Percentiles rank a stretch among this genome's conserved stretches.
phyloP scores from a whole-genome alignment of 257 asterid species.

The Primulina eburnea region DNA sequence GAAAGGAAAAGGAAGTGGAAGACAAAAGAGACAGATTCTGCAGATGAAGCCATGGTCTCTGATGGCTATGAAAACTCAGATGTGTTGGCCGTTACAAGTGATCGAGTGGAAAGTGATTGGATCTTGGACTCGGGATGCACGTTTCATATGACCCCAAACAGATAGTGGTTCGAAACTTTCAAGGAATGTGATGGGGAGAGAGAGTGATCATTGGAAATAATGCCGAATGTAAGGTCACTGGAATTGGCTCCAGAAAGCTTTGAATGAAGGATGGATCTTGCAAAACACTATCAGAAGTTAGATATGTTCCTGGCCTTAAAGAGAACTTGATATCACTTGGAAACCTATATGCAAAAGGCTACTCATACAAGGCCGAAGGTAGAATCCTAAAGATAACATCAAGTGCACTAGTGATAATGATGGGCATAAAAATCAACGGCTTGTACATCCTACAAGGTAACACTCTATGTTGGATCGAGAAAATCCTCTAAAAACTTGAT shows the following conservation, averaged over 20 bases:
- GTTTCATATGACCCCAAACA: background rate
- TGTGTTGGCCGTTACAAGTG: background rate
- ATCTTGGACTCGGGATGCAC: background rate
- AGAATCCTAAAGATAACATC: background rate
- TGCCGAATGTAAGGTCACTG: background rate
- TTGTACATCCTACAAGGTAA: background rate
- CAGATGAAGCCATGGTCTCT: background rate
- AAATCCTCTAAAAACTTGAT: too few relatives aligned
- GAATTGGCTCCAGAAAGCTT: background rate
- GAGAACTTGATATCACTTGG: background rate
- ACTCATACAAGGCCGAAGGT: background rate
- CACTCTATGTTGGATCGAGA: too few relatives aligned
- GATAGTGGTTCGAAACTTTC: background rate
- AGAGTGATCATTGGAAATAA: background rate
- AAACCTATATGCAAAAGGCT: background rate
- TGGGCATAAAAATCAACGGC: background rate
- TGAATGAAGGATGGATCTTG: background rate
- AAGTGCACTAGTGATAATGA: background rate
- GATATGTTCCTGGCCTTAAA: background rate
- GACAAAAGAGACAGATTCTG: background rate
- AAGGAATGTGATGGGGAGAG: background rate
- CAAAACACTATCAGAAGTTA: too few relatives aligned
- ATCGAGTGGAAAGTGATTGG: background rate
- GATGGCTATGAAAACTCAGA: background rate
- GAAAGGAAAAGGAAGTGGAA: background rate